Evolutionary conservation across 177 flowering plant genomes (phyloP), one percentile per base, ranked within the genome.

Genomic region (Vitis hybrid): DNA sequence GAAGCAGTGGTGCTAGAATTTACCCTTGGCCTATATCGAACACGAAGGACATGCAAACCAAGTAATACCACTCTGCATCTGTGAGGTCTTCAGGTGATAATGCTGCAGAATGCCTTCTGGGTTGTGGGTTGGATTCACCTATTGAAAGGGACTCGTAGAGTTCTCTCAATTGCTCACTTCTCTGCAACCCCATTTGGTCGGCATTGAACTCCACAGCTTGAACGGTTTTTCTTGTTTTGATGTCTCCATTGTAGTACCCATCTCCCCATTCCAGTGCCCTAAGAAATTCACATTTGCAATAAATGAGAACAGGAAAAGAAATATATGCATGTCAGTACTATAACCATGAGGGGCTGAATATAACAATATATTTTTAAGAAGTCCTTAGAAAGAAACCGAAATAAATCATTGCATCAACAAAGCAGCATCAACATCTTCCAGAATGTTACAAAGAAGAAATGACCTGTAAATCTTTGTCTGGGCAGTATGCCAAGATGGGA

Each of bases 51-150:
- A 94, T 91, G 87, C 98, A 94, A 59, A 94, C 95, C 83, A 94
- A 80, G 85, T 86, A 94, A 78, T 85, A 94, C 98, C 98, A 94
- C 83, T 94, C 98, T 0, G 91, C 73, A 54, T 91, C 95, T 3
- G 91, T 82, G 50, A 93, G 93, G 76, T 95, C 99, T 85, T 95
- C 99, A 11, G 99, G 99, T 65, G 99, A 91, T 14, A 95, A 81
- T 69, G 99, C 86, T 61, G 89, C 93, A 3, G 91, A 88, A 50
- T 95, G 90, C 80, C 98, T 83, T 76, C 80, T 78, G 24, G 89
- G 76, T 71, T 85, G 92, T 53, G 84, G 85, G 70, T 71, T 85
- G 51, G 75, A 64, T 20, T 90, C 97, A 57, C 90, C 89, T 7
- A 72, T 82, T 0, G 87, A 80, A 12, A 95, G 91, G 52, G 87